phyloP scores from a whole-genome alignment of 139 green algal species.

The Edaphochlamys debaryana region DNA sequence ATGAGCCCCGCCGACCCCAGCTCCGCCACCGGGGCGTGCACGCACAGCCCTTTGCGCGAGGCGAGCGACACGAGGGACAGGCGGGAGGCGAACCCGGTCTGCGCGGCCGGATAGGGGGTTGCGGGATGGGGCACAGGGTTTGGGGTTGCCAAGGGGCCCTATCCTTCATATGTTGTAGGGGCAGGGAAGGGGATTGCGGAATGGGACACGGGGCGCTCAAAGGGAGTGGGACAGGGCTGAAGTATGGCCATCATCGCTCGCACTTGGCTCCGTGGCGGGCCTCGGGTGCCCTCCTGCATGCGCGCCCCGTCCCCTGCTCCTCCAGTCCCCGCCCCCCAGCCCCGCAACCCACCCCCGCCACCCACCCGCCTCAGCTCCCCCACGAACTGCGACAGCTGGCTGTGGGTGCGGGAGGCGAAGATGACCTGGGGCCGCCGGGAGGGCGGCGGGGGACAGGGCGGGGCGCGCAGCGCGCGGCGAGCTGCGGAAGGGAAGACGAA shows the following conservation, averaged over 20 bases:
- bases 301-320: no score
- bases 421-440: constrained; percentile 77
- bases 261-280: no score
- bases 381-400: constrained; percentile 95
- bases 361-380: constrained; percentile 69
- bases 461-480: constrained; percentile 13
- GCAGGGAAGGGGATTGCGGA: not conserved
- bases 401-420: constrained; percentile 96
- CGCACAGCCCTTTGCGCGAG: constrained; percentile 78
- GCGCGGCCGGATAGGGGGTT: no score
- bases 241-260: no score
- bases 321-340: no score
- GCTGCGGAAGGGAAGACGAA: not conserved
- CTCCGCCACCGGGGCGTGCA: constrained; percentile 83
- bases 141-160: no score
- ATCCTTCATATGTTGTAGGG: no score
- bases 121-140: no score
- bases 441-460: constrained; percentile 2
- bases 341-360: no score
- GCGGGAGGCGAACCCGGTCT: constrained; percentile 70
- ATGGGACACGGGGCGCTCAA: no score
- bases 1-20: constrained; percentile 67
- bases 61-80: constrained; percentile 76
- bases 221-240: no score
- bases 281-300: no score